Evolutionary conservation across 73 alveolate genomes (phyloP), one percentile per base, ranked within the genome.

Genomic region (Effrenium voratum): DNA sequence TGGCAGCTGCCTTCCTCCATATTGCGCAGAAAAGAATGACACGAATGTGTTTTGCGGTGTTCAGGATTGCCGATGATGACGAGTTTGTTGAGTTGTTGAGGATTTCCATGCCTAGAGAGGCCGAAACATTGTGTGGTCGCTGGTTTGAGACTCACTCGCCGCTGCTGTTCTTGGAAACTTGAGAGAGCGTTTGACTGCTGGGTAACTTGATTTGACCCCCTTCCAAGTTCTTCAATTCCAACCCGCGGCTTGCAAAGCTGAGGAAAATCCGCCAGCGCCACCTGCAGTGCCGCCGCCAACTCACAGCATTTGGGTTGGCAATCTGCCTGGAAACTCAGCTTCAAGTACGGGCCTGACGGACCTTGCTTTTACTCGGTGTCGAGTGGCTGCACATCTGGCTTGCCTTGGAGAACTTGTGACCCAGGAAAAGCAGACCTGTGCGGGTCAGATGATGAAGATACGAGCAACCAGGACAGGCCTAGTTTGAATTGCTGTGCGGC

Each of bases 291-390:
- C 84, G 30, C 13, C n/a, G 40, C 16, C 57, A 24, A 59, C 8
- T 34, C 72, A 50, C 73, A 47, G 50, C 45, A n/a, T 83, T 36
- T 83, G 93, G 93, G 55, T 83, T 19, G 93, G 93, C 13, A 83
- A 83, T 40, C 77, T 83, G 15, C 93, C 93, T 12, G 72, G 72
- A 57, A 57, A 57, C 72, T 57, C 16, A 30, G n/a, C 72, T 57
- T 57, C 72, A 1, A 0, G 28, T 57, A 22, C 72, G 16, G 28
- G 16, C 28, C 28, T 57, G n/a, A 57, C n/a, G 72, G 16, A 30
- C 72, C 75, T 24, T 6, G 75, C 8, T 12, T 32, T 24, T 3
- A 32, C 8, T 32, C 16, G 75, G 75, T 22, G 38, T 5, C 30
- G 34, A 22, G 30, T 60, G 30, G 75, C 8, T 12, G 75, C 40